Evolutionary conservation across 2,329 filamentous ascomycete genomes (phyloP).

Genomic region (Rhytidhysteron rufulum): DNA sequence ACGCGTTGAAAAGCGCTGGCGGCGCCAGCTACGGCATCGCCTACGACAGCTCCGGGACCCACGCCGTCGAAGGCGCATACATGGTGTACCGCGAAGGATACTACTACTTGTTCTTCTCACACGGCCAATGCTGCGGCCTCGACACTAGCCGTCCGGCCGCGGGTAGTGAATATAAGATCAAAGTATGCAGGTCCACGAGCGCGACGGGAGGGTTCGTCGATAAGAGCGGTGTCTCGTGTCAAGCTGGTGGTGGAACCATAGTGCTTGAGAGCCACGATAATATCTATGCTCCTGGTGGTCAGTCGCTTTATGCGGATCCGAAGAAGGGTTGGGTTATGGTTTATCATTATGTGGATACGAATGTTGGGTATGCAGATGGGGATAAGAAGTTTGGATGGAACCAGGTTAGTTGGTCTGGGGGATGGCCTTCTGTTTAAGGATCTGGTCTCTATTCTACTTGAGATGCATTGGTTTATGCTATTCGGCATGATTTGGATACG

Average conservation of each 20-base stretch:
- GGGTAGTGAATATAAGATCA: slow-evolving; percentile 64
- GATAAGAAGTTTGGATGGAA: slow-evolving; percentile 54
- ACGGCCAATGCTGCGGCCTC: slow-evolving; percentile 61
- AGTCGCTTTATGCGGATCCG: slow-evolving; percentile 55
- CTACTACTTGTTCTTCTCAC: slow-evolving; percentile 64
- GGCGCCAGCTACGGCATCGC: slow-evolving; percentile 47
- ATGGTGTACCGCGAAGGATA: slow-evolving; percentile 54
- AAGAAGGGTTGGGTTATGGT: slow-evolving; percentile 54
- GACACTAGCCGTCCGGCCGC: slow-evolving; percentile 48
- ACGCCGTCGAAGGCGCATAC: slow-evolving; percentile 56
- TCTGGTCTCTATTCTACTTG: no score
- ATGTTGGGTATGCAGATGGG: slow-evolving; percentile 49
- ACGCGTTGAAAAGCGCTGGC: slow-evolving; percentile 26
- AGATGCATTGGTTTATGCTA: no score
- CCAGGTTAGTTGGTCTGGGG: slow-evolving; percentile 46
- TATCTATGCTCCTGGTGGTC: slow-evolving; percentile 64
- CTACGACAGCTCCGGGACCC: slow-evolving; percentile 49
- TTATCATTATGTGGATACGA: slow-evolving; percentile 59
- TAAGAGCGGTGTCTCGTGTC: slow-evolving; percentile 50
- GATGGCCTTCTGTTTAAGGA: slow-evolving; percentile 46
- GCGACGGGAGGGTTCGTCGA: slow-evolving; percentile 57
- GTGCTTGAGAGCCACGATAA: slow-evolving; percentile 58
- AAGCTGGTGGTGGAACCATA: slow-evolving; percentile 55
- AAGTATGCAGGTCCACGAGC: slow-evolving; percentile 56
- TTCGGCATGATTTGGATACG: no score